Evolutionary conservation across 176 grass and related monocot species (phyloP), one percentile per base, ranked within the genome.

Genomic region (Oryza australiensis): DNA sequence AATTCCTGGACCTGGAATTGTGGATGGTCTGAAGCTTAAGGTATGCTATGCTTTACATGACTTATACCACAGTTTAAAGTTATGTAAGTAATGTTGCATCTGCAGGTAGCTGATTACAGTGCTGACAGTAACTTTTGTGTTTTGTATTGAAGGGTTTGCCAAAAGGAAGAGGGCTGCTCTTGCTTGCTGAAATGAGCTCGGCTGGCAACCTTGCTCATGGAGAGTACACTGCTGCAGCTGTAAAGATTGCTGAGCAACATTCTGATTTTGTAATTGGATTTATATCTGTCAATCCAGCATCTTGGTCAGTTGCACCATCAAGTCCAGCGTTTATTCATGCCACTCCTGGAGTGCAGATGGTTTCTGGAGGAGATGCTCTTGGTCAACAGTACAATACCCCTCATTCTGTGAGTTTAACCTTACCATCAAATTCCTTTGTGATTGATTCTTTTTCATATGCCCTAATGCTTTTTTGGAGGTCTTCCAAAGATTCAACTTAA

Each of bases 141-240:
- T 88, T 38, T 88, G 32, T 81, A 79, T 77, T 90, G 78, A 91
- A 98, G 95, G 95, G 95, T 82, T 87, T 89, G 48, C 74, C 90
- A 33, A 87, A 79, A 85, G 88, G 95, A 53, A 90, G 81, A 64
- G 92, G 90, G 1, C 72, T 98, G 18, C 86, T 98, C 72, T 88
- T 98, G 82, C 84, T 98, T 63, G 95, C 92, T 75, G 95, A 98
- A 90, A 98, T 98, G 95, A 98, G 92, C 68, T 98, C 95, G 53
- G 83, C 88, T 84, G 95, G 92, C 64, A 93, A 86, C 83, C 92
- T 98, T 67, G 96, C 96, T 26, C 88, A 81, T 22, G 96, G 92
- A 85, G 93, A 91, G 48, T 93, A 95, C 85, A 93, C 90, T 40
- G 86, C 88, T 24, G 79, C 92, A 62, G 90, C 96, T 73, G 90